These are phyloP conservation scores for Houttuynia cordata DNA, from an alignment of 164 flowering plant species.

Conservation along the genomic window DNA sequence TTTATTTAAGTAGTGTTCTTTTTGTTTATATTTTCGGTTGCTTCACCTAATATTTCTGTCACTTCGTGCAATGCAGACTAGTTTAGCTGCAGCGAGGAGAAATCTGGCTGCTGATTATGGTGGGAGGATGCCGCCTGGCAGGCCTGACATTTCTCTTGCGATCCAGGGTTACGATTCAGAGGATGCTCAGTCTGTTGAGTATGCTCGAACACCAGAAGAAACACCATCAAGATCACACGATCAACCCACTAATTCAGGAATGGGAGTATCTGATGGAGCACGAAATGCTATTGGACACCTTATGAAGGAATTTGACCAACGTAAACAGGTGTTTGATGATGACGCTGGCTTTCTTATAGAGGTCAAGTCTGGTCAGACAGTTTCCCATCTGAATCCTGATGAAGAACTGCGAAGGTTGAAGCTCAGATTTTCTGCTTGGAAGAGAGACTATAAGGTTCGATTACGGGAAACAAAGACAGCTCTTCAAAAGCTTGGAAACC, in stretches of 20 bases:
- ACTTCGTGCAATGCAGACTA: slow-evolving; percentile 32
- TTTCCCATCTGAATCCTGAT: slow-evolving; percentile 22
- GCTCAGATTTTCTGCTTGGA: slow-evolving; percentile 56
- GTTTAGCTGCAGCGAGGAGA: slow-evolving; percentile 67
- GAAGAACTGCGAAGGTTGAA: slow-evolving; percentile 61
- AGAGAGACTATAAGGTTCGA: slow-evolving; percentile 61
- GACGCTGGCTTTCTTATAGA: slow-evolving; percentile 45
- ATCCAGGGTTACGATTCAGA: slow-evolving; percentile 53
- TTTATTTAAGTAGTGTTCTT: too few species aligned
- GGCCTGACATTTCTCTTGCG: slow-evolving; percentile 29
- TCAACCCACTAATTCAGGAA: slow-evolving; percentile 13
- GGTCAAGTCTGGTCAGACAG: slow-evolving; percentile 27
- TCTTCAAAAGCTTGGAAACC: slow-evolving; percentile 44
- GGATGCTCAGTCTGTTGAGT: slow-evolving; percentile 33
- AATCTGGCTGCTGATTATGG: slow-evolving; percentile 33
- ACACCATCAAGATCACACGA: slow-evolving; percentile 28
- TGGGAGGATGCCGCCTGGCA: slow-evolving; percentile 28
- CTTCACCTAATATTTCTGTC: neutral
- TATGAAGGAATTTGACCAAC: slow-evolving; percentile 60
- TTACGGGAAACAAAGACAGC: slow-evolving; percentile 47
- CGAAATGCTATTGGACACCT: slow-evolving; percentile 28
- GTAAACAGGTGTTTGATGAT: slow-evolving; percentile 47
- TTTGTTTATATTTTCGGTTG: neutral
- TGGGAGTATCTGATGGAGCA: slow-evolving; percentile 30
- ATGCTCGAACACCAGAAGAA: slow-evolving; percentile 43